Evolutionary conservation across 108 stramenopile species (phyloP).

Genomic region (Parmales sp.): DNA sequence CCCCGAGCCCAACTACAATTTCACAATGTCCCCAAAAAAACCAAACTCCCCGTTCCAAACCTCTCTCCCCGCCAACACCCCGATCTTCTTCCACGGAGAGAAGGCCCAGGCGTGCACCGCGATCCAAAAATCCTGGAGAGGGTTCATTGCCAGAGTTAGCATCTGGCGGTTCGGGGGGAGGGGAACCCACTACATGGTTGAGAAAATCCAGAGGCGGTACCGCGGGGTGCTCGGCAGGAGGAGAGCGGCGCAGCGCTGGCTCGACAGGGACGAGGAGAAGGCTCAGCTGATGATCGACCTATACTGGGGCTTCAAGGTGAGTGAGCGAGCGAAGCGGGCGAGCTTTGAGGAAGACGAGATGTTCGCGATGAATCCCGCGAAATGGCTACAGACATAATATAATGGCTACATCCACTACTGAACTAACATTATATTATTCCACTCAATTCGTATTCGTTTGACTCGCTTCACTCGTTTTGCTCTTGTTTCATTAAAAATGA

Average conservation of each 20-base stretch:
- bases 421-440: too few species aligned
- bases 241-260: neutral
- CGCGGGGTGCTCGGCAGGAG: neutral
- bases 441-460: too few species aligned
- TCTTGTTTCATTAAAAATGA: too few species aligned
- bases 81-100: neutral
- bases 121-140: neutral
- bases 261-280: neutral
- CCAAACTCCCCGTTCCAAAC: neutral
- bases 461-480: too few species aligned
- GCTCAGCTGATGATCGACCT: neutral
- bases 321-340: too few species aligned
- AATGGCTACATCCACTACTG: too few species aligned
- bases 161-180: neutral
- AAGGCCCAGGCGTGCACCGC: neutral
- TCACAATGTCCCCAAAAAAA: too few species aligned
- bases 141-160: neutral
- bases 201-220: neutral
- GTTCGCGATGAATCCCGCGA: too few species aligned
- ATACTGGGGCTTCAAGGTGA: constrained; percentile 6
- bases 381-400: too few species aligned
- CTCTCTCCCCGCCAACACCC: neutral
- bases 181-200: neutral
- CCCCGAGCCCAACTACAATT: neutral
- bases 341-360: too few species aligned